Percentiles rank a stretch among this genome's conserved stretches.
Conservation (phyloP, 768 basidiomycete species). For the Agrocybe pediades region DNA sequence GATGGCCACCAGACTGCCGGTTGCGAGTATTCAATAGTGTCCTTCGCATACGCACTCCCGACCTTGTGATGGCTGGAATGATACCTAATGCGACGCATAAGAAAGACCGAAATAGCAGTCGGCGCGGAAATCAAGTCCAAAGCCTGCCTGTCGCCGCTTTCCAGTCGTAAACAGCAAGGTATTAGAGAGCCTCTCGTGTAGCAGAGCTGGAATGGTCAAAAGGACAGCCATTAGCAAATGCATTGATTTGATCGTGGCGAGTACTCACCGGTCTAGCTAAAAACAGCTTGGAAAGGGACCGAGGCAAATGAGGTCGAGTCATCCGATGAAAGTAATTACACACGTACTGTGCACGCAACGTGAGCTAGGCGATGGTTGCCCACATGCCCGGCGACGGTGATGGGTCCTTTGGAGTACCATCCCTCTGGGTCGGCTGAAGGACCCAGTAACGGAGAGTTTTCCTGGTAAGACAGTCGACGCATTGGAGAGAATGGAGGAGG, state of each 20-base stretch:
- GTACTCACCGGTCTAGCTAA: constrained; percentile 42
- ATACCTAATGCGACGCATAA: constrained; percentile 16
- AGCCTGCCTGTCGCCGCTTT: constrained; percentile 32
- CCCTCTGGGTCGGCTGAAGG: constrained; percentile 42
- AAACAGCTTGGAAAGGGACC: constrained; percentile 29
- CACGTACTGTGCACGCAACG: constrained; percentile 36
- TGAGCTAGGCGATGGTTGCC: constrained; percentile 30
- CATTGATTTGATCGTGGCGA: background rate
- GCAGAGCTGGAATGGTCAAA: constrained; percentile 30
- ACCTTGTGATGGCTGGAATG: constrained; percentile 10
- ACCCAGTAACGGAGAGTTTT: constrained; percentile 33
- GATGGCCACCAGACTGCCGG: constrained; percentile 21
- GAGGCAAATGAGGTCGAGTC: background rate
- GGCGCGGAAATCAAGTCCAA: constrained; percentile 37
- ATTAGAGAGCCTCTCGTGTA: constrained; percentile 44
- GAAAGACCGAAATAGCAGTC: constrained; percentile 30
- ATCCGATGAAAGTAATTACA: background rate
- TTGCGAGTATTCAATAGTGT: constrained; percentile 13
- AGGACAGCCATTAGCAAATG: background rate
- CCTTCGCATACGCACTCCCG: constrained; percentile 10
- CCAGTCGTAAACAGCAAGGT: constrained; percentile 33
- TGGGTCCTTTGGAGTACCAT: constrained; percentile 34
- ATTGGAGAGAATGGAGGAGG: constrained; percentile 33
- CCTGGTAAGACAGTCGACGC: constrained; percentile 37
- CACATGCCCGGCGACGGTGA: constrained; percentile 30